Evolutionary conservation across 495 filamentous ascomycete genomes (phyloP).

Genomic region (Talaromyces adpressus): DNA sequence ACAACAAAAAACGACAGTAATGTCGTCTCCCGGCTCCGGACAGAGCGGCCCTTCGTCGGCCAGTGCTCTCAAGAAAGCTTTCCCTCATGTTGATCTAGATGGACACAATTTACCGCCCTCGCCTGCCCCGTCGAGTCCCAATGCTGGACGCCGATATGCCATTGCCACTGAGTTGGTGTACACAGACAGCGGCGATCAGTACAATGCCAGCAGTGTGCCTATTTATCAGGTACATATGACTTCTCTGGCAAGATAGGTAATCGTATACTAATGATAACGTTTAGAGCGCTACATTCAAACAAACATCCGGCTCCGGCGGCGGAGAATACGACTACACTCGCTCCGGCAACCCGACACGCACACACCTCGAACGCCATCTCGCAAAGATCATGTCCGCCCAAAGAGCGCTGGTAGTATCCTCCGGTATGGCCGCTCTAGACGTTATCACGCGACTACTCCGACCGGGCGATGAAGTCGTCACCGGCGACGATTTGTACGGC

Average conservation of each 20-base stretch:
- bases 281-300: constrained; percentile 94
- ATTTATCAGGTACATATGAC: constrained; percentile 68
- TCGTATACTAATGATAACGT: not conserved
- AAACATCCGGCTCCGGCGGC: constrained; percentile 68
- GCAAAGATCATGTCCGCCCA: constrained; percentile 97
- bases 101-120: constrained; percentile 91
- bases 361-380: constrained; percentile 91
- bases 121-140: constrained; percentile 86
- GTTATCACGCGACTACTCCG: constrained; percentile 91
- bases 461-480: constrained; percentile 94
- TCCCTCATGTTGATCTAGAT: constrained; percentile 71
- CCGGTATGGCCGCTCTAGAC: constrained; percentile 94
- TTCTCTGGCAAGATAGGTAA: not conserved
- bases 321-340: constrained; percentile 96
- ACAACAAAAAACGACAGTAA: constrained; percentile 15
- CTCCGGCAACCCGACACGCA: constrained; percentile 92
- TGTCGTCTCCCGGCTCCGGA: constrained; percentile 40
- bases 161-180: constrained; percentile 94
- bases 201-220: constrained; percentile 87
- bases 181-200: constrained; percentile 91
- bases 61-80: constrained; percentile 54
- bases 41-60: constrained; percentile 16
- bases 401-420: constrained; percentile 85
- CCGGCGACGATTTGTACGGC: constrained; percentile 94
- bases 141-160: constrained; percentile 76